These are phyloP conservation scores for Corymbia maculata DNA, from an alignment of 345 rosid species.

Conservation along the genomic window DNA sequence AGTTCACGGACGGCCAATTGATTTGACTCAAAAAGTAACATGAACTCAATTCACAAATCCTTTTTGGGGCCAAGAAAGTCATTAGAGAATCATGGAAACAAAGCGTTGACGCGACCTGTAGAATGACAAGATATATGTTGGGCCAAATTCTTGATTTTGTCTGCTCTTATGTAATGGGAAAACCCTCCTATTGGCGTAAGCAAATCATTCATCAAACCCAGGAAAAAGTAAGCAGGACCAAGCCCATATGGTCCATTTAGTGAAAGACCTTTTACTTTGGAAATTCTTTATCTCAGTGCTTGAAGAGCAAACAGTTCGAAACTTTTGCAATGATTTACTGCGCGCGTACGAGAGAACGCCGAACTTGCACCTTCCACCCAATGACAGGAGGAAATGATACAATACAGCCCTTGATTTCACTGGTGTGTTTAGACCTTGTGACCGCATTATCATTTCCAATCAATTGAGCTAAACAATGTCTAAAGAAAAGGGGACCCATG, in stretches of 20 bases:
- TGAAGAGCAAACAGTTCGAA: background rate
- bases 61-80: background rate
- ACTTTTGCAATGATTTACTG: background rate
- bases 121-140: background rate
- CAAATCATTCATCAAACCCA: background rate
- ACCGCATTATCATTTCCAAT: background rate
- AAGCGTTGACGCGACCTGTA: background rate
- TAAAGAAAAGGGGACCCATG: background rate
- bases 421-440: background rate
- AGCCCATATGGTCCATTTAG: background rate
- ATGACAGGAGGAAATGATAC: background rate
- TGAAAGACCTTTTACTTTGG: background rate
- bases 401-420: background rate
- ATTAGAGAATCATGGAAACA: background rate
- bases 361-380: background rate
- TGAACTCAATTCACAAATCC: background rate
- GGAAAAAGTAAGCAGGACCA: background rate
- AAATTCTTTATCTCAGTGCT: background rate
- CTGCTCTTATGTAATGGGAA: background rate
- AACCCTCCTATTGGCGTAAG: background rate
- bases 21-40: background rate
- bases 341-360: background rate
- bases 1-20: background rate
- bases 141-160: background rate
- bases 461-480: background rate